Percentiles rank a stretch among this genome's conserved stretches.
Evolutionary conservation across 768 basidiomycete species (phyloP).

Genomic region (Erythrobasidium yunnanense): DNA sequence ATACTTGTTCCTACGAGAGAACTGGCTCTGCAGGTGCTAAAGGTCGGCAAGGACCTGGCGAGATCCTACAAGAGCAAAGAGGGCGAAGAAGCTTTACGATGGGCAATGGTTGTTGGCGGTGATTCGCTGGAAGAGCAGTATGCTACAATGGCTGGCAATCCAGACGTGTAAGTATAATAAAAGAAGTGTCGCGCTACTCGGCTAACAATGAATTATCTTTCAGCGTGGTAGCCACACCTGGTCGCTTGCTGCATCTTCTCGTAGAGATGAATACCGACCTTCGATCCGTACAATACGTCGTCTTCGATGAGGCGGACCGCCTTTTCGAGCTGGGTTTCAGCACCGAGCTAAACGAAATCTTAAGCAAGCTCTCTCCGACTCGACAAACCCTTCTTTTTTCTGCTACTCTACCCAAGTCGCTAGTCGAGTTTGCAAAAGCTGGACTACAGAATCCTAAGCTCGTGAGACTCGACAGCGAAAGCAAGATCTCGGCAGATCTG

Average conservation of each 20-base stretch:
- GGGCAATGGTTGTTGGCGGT: slow-evolving; percentile 92
- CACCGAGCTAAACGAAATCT: slow-evolving; percentile 77
- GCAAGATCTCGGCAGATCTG: slow-evolving; percentile 86
- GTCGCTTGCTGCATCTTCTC: slow-evolving; percentile 86
- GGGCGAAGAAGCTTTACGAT: slow-evolving; percentile 53
- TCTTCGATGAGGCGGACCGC: slow-evolving; percentile 96
- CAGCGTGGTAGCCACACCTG: slow-evolving; percentile 95
- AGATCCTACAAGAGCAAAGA: slow-evolving; percentile 53
- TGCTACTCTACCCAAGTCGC: slow-evolving; percentile 85
- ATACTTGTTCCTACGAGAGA: slow-evolving; percentile 88
- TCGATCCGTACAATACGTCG: slow-evolving; percentile 71
- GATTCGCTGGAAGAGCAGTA: slow-evolving; percentile 94
- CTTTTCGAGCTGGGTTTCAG: slow-evolving; percentile 98
- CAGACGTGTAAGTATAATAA: slow-evolving; percentile 77
- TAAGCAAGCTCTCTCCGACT: slow-evolving; percentile 70
- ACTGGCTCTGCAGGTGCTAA: slow-evolving; percentile 81
- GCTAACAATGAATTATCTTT: too few relatives aligned
- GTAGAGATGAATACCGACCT: slow-evolving; percentile 95
- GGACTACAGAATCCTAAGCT: slow-evolving; percentile 87
- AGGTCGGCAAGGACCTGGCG: slow-evolving; percentile 92
- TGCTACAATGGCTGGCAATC: slow-evolving; percentile 83
- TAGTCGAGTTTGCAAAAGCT: slow-evolving; percentile 97
- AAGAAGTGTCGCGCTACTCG: too few relatives aligned
- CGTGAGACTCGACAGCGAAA: slow-evolving; percentile 88
- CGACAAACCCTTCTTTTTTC: slow-evolving; percentile 93